Evolutionary conservation across 345 rosid species (phyloP).

Genomic region (Gossypium australe): DNA sequence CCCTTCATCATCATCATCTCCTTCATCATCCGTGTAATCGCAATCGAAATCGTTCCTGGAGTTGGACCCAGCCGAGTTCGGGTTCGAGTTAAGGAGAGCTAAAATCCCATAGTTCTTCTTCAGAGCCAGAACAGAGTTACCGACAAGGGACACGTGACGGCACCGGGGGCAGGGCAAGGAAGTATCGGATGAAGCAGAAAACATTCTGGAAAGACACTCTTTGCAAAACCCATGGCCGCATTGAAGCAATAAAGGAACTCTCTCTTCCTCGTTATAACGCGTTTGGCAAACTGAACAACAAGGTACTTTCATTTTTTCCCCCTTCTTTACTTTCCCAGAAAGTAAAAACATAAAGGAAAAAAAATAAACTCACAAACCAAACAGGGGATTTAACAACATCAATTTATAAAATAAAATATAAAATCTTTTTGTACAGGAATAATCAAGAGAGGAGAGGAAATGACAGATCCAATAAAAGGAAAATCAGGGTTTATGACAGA

Average conservation of each 20-base stretch:
- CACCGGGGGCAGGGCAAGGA: conserved; percentile 84
- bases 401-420: not conserved
- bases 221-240: conserved; percentile 97
- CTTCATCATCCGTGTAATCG: conserved; percentile 71
- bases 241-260: conserved; percentile 84
- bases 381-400: not conserved
- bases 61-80: conserved; percentile 21
- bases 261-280: conserved; percentile 83
- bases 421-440: not conserved
- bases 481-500: not conserved
- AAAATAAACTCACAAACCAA: conserved; percentile 16
- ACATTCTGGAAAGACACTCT: conserved; percentile 81
- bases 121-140: conserved; percentile 83
- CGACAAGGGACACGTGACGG: conserved; percentile 83
- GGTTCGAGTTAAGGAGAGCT: conserved; percentile 46
- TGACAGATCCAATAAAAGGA: conserved; percentile 7
- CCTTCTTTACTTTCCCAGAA: conserved; percentile 16
- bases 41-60: conserved; percentile 42
- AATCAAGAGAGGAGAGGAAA: not conserved
- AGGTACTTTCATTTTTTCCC: conserved; percentile 55
- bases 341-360: not conserved
- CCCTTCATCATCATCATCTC: conserved; percentile 31
- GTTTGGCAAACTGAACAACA: conserved; percentile 94
- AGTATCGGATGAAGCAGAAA: conserved; percentile 75
- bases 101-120: conserved; percentile 84